phyloP scores from a whole-genome alignment of 306 rosid species.

The Crataegus laevigata region DNA sequence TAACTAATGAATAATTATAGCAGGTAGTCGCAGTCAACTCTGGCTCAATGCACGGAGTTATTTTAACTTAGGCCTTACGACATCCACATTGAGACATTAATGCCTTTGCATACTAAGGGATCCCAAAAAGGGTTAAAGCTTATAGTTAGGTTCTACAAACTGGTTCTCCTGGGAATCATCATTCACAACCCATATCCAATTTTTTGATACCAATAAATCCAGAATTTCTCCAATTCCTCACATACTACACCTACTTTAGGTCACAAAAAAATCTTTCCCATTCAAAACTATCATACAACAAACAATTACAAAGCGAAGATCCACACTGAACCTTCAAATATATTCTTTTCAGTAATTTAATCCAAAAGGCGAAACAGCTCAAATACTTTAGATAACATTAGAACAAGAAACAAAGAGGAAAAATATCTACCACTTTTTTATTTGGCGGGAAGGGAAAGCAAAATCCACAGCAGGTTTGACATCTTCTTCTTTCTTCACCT shows the following conservation, averaged over 20 bases:
- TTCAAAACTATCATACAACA: background rate
- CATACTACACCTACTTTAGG: background rate
- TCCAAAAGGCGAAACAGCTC: background rate
- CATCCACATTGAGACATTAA: background rate
- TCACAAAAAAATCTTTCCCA: background rate
- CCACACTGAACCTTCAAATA: background rate
- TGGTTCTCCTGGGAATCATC: background rate
- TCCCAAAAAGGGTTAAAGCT: background rate
- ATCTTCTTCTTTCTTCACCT: constrained; percentile 63
- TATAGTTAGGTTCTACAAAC: background rate
- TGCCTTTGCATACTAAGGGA: background rate
- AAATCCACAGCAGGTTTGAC: constrained; percentile 40
- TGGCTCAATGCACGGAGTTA: background rate
- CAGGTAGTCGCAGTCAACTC: background rate
- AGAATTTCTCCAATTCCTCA: background rate
- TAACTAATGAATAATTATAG: constrained; percentile 2
- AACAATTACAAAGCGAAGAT: background rate
- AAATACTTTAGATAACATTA: background rate
- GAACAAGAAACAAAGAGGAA: background rate
- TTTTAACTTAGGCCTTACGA: background rate
- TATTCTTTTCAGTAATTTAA: background rate
- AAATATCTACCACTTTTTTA: constrained; percentile 53
- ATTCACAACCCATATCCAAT: background rate
- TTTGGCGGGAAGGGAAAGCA: constrained; percentile 21
- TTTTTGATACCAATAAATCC: background rate